Evolutionary conservation across 768 basidiomycete genomes (phyloP).

Genomic region (Psilocybe subaeruginosa): DNA sequence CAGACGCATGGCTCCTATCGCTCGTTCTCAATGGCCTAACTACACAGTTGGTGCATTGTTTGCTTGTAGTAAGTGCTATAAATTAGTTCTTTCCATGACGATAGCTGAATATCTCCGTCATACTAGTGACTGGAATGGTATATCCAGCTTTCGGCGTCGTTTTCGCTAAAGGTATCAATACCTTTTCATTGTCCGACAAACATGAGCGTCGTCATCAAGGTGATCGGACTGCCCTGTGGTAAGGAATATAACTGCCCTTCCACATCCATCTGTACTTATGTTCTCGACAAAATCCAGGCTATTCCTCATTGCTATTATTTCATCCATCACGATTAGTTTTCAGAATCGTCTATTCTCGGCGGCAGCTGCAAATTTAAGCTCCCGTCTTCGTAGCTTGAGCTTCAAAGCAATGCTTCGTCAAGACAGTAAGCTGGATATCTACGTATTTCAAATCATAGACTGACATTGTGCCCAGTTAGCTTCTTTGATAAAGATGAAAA

Average conservation of each 20-base stretch:
- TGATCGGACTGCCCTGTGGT: conserved; percentile 74
- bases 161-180: conserved; percentile 62
- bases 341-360: conserved; percentile 75
- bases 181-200: conserved; percentile 47
- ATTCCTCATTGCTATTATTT: conserved; percentile 77
- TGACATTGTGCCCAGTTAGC: conserved; percentile 48
- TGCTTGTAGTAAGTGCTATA: conserved; percentile 46
- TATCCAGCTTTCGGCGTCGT: conserved; percentile 77
- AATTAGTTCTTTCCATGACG: neutral
- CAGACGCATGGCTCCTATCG: conserved; percentile 66
- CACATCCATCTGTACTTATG: conserved; percentile 17
- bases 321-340: conserved; percentile 57
- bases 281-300: conserved; percentile 43
- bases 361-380: conserved; percentile 71
- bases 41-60: conserved; percentile 63
- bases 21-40: conserved; percentile 56
- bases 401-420: conserved; percentile 87
- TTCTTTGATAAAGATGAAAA: conserved; percentile 93
- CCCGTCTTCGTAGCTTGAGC: conserved; percentile 66
- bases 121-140: conserved; percentile 59
- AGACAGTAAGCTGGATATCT: conserved; percentile 60
- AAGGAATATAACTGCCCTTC: conserved; percentile 18
- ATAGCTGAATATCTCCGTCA: neutral
- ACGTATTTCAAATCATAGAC: conserved; percentile 2
- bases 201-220: conserved; percentile 55